Percentiles rank a stretch among this genome's conserved stretches.
Evolutionary conservation across 192 early-diverging fungal species (phyloP).

Genomic region (Ambispora gerdemannii): DNA sequence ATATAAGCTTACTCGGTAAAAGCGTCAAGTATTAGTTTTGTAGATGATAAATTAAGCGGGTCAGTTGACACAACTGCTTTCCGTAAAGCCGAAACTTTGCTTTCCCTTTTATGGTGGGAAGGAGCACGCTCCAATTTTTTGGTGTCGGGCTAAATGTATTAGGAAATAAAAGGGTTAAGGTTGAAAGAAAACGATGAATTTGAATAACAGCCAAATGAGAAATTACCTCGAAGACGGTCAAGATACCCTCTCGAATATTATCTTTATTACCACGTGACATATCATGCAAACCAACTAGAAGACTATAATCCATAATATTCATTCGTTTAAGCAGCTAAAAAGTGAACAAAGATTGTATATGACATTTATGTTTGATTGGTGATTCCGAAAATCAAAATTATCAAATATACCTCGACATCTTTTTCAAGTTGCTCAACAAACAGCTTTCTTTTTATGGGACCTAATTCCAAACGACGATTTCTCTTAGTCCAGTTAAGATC

Average conservation of each 20-base stretch:
- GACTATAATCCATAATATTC: constrained; percentile 98
- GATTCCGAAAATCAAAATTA: constrained; percentile 18
- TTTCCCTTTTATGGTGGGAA: constrained; percentile 49
- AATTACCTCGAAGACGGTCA: constrained; percentile 69
- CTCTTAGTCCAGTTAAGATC: constrained; percentile 92
- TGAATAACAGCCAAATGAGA: neutral
- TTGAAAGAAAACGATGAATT: neutral
- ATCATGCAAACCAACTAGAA: constrained; percentile 91
- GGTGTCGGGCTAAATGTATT: constrained; percentile 41
- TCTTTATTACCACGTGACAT: constrained; percentile 78
- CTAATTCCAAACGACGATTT: constrained; percentile 72
- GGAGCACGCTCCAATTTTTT: constrained; percentile 44
- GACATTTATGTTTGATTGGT: no score
- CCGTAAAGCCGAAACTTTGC: constrained; percentile 52
- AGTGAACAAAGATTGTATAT: no score
- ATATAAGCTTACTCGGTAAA: constrained; percentile 49
- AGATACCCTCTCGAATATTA: constrained; percentile 88
- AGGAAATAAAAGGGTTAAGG: neutral
- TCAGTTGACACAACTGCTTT: constrained; percentile 58
- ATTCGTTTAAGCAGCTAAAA: constrained; percentile 58
- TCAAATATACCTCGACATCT: constrained; percentile 69
- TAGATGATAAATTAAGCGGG: constrained; percentile 52
- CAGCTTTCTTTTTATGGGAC: constrained; percentile 71
- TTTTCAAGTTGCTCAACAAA: constrained; percentile 84
- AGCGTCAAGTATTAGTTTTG: constrained; percentile 48